phyloP scores from a whole-genome alignment of 345 rosid species.

The Citrus sp. region DNA sequence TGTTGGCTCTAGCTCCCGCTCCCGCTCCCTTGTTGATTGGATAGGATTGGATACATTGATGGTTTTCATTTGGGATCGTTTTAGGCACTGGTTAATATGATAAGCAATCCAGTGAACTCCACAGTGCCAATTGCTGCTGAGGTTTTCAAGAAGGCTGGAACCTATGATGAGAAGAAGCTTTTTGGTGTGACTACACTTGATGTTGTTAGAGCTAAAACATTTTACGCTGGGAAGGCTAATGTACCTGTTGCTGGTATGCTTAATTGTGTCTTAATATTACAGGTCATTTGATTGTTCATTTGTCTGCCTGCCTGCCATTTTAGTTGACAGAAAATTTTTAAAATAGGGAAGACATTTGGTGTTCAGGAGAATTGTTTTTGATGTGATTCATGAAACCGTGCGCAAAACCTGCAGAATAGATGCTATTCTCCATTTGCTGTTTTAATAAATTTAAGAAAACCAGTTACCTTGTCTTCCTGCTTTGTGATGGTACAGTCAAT shows the following conservation, averaged over 20 bases:
- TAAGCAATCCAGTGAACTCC: slow-evolving; percentile 80
- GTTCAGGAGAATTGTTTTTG: neutral
- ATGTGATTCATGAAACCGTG: neutral
- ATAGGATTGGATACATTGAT: neutral
- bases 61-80: neutral
- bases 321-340: neutral
- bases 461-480: neutral
- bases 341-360: neutral
- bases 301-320: neutral
- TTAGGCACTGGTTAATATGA: slow-evolving; percentile 65
- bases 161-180: slow-evolving; percentile 61
- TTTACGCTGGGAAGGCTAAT: slow-evolving; percentile 70
- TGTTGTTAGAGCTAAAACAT: slow-evolving; percentile 72
- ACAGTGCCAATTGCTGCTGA: slow-evolving; percentile 82
- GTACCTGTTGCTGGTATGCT: slow-evolving; percentile 46
- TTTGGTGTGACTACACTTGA: slow-evolving; percentile 77
- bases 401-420: neutral
- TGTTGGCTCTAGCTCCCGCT: neutral
- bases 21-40: neutral
- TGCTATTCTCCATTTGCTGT: neutral
- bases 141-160: slow-evolving; percentile 70
- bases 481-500: neutral
- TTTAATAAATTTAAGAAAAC: neutral
- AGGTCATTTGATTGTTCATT: neutral
- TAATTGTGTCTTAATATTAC: neutral